A percentile compares a stretch with the other conserved stretches of the same genome.
These are phyloP conservation scores for Grammothele lineata DNA, from an alignment of 768 basidiomycete genomes.

Conservation along the genomic window DNA sequence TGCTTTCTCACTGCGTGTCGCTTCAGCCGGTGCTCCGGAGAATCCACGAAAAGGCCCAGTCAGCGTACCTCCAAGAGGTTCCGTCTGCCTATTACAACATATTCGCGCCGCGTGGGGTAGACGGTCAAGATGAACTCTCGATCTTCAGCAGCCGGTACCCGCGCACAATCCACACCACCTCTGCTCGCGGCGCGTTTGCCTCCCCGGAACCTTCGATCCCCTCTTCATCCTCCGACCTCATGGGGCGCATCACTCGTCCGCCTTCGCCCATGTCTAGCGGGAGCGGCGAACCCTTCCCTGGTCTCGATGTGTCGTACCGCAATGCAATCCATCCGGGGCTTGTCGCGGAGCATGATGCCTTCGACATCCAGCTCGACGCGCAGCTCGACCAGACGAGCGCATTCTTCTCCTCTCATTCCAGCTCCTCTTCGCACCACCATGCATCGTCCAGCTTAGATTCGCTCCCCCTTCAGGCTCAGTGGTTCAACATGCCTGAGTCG, in stretches of 20 bases:
- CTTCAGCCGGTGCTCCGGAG: constrained; percentile 61
- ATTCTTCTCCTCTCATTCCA: no score
- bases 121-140: constrained; percentile 60
- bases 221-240: constrained; percentile 10
- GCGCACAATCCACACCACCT: constrained; percentile 53
- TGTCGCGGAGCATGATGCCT: constrained; percentile 27
- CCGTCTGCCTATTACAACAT: constrained; percentile 49
- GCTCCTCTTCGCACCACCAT: no score
- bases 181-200: constrained; percentile 15
- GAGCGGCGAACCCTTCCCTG: constrained; percentile 14
- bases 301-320: constrained; percentile 19
- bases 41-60: constrained; percentile 56
- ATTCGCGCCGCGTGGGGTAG: constrained; percentile 41
- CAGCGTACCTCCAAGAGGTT: constrained; percentile 43
- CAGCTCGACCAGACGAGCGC: constrained; percentile 21
- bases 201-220: not conserved
- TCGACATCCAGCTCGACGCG: constrained; percentile 26
- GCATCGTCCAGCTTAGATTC: no score
- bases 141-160: constrained; percentile 72
- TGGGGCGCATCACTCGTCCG: not conserved
- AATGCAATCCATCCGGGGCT: constrained; percentile 28
- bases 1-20: no score
- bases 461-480: no score
- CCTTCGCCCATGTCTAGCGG: constrained; percentile 2
- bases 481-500: no score